phyloP scores from a whole-genome alignment of 2,329 filamentous ascomycete genomes.

The Epichloe coenophiala region DNA sequence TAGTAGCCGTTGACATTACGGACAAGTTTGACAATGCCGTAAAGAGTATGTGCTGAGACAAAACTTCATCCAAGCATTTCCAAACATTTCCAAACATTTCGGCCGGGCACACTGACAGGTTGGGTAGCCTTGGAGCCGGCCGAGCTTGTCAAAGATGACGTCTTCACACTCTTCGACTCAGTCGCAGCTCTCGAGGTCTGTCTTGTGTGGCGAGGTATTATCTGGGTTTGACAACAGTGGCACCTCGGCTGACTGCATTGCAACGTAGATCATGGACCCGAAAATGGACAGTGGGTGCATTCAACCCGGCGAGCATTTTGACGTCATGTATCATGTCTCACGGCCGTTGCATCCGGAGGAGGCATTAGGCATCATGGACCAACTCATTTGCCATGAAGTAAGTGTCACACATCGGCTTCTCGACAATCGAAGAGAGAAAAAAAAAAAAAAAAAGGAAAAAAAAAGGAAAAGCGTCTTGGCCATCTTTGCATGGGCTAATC shows the following conservation, averaged over 20 bases:
- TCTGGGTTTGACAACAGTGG: neutral
- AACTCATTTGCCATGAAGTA: conserved; percentile 80
- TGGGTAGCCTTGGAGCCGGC: conserved; percentile 58
- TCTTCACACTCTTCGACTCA: conserved; percentile 87
- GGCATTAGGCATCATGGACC: conserved; percentile 86
- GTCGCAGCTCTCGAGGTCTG: conserved; percentile 70
- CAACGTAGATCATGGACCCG: conserved; percentile 78
- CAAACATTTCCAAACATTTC: no score
- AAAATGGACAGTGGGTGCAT: conserved; percentile 97
- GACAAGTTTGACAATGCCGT: conserved; percentile 40
- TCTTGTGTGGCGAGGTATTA: neutral
- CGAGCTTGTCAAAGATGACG: conserved; percentile 83
- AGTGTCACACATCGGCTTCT: conserved; percentile 6
- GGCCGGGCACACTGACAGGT: conserved; percentile 13
- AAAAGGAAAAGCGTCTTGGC: no score
- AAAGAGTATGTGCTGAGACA: conserved; percentile 27
- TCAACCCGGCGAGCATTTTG: conserved; percentile 63
- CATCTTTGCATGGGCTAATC: neutral
- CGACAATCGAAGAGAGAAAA: neutral
- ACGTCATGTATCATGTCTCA: conserved; percentile 68
- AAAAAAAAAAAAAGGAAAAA: neutral
- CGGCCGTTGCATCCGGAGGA: conserved; percentile 59
- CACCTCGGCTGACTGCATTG: neutral
- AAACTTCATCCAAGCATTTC: neutral
- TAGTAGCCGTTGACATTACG: conserved; percentile 46